Conservation (phyloP, 441 rosid species). For the Omphalea diandra region DNA sequence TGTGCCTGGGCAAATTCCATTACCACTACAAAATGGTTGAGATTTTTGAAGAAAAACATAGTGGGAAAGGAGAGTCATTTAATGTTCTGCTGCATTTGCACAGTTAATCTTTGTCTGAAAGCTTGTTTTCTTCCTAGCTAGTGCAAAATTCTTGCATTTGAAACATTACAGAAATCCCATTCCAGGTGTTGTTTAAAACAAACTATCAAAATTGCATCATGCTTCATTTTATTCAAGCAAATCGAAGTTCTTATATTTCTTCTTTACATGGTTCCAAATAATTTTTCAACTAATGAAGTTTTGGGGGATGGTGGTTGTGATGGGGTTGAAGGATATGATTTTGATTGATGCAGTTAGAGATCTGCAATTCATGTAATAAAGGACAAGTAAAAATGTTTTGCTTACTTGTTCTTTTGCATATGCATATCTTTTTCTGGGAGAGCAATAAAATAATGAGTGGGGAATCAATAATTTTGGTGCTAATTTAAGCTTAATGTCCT, state of each 20-base stretch:
- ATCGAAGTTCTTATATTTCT: too few relatives aligned
- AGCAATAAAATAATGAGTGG: background rate
- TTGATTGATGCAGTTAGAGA: background rate
- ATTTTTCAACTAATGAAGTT: too few relatives aligned
- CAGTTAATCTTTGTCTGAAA: background rate
- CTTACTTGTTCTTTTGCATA: background rate
- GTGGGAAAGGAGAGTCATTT: background rate
- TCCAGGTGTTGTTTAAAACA: too few relatives aligned
- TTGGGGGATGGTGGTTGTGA: too few relatives aligned
- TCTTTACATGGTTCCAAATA: too few relatives aligned
- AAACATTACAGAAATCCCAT: too few relatives aligned
- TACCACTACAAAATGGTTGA: background rate
- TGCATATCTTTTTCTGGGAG: background rate
- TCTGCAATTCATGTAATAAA: background rate
- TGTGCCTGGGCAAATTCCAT: too few relatives aligned
- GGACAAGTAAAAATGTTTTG: background rate
- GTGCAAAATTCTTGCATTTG: background rate
- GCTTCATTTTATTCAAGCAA: too few relatives aligned
- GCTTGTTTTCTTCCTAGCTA: background rate
- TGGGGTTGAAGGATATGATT: background rate
- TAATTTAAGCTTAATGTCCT: background rate
- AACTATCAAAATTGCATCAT: too few relatives aligned
- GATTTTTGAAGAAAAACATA: background rate
- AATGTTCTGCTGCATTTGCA: background rate
- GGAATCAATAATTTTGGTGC: background rate